Evolutionary conservation across 2,329 filamentous ascomycete genomes (phyloP), one percentile per base, ranked within the genome.

Genomic region (Pseudogymnoascus sp.): DNA sequence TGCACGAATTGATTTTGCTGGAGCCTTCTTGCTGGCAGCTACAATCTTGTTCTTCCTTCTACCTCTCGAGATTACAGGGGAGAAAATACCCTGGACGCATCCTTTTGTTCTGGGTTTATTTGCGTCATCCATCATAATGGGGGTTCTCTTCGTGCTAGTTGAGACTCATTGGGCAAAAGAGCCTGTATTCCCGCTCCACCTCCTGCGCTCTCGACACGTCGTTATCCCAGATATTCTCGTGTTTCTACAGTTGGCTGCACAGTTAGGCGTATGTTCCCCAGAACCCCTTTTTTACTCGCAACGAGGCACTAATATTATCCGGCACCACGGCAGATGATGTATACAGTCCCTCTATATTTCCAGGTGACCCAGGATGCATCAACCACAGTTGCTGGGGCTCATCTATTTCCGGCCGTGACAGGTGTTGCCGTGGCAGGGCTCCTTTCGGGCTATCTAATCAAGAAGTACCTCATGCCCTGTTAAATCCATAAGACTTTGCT

Each of bases 291-390:
- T 58, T 8, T 30, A 52, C 33, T 19, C 28, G 5, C 19, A 14
- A 14, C 38, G 33, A 35, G 36, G 22, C 16, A 67, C n/a, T 39
- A 38, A 65, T n/a, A 16, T 6, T 7, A 33, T 19, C 59, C 22
- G 30, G n/a, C 36, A 19, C 11, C 23, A n/a, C 59, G 9, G 45
- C 64, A 79, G 73, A 77, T 86, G 69, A 85, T 89, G 82, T 86
- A 85, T 61, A 80, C 81, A 0, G 80, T 90, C 0, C 88, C 88
- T 0, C 72, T 90, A 0, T 90, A 90, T 73, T 91, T 90, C 66
- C 84, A 88, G 63, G 81, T 87, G 0, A 86, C 86, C 0, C 75
- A 80, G 4, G 75, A 78, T 0, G 80, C 79, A 2, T 84, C 82
- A 0, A 84, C 82, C 49, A 84, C 86, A 0, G 74, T 76, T 1